Conservation (phyloP, 306 rosid genomes). For the Begonia masoniana region DNA sequence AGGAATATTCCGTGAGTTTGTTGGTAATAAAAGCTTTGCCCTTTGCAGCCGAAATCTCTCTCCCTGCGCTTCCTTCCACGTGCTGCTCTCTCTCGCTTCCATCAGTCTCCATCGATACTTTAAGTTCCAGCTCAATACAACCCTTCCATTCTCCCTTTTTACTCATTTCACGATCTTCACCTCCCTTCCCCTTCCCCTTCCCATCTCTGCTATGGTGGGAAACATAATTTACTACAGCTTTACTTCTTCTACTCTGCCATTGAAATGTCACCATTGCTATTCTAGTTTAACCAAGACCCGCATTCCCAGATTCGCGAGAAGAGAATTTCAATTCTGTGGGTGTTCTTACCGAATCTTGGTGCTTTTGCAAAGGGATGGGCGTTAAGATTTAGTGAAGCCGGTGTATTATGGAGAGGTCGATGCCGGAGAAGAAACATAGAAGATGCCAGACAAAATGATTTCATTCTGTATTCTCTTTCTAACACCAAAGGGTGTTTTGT, state of each 20-base stretch:
- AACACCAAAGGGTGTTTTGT: too few relatives aligned
- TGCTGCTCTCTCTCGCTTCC: background rate
- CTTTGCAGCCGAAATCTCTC: too few relatives aligned
- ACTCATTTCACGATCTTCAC: constrained; percentile 41
- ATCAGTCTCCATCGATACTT: background rate
- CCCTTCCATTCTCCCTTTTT: background rate
- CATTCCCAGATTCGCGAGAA: background rate
- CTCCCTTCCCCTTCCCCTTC: constrained; percentile 5
- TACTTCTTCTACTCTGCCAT: background rate
- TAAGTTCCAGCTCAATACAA: too few relatives aligned
- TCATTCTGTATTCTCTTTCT: too few relatives aligned
- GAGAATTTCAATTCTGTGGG: constrained; percentile 33
- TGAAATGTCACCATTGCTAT: constrained; percentile 10
- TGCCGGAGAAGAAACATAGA: too few relatives aligned
- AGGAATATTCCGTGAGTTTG: too few relatives aligned
- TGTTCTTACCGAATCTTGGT: constrained; percentile 76
- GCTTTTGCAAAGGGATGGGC: constrained; percentile 89
- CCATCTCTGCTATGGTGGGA: background rate
- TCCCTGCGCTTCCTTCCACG: too few relatives aligned
- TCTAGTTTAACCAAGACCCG: background rate
- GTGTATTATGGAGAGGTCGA: too few relatives aligned
- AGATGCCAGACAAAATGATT: too few relatives aligned
- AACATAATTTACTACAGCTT: background rate
- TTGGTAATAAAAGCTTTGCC: too few relatives aligned
- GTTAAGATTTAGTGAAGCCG: too few relatives aligned